Base-by-base conservation (phyloP, 2,329 filamentous ascomycete species). In the Hymenoscyphus albidus region DNA sequence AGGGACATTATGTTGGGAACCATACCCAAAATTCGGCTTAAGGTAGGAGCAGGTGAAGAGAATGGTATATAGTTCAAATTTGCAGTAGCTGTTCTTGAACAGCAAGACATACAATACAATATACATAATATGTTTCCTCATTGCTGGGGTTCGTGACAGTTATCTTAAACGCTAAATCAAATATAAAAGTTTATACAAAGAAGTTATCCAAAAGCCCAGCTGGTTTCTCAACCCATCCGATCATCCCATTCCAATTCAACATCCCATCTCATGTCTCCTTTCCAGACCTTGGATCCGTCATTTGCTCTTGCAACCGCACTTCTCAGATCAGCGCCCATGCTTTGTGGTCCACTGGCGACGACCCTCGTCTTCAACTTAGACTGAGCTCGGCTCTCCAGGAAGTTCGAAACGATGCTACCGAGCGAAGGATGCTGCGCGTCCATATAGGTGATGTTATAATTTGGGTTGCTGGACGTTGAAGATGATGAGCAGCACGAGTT, bases 211-310 rank as follows among this genome's bases (percentile, higher is more conserved):
- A 54, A 27, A 27, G 9, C n/a, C 12, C 10, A 14, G 5, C 16
- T 4, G 48, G 3, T 16, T 42, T 44, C 9, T 44, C 44, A 40
- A 64, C 61, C 66, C 65, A 68, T 70, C 59, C 86, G 80, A 76
- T 88, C 85, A 74, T 89, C 86, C 71, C 83, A 86, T 38, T 84
- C 76, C 40, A 89, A 76, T 58, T 77, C 74, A 1, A 89, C 84
- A 71, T 87, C 81, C 58, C 78, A 83, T 44, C 79, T 78, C 70
- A 82, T 81, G 27, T 87, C 79, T 0, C 85, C 84, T 62, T 75
- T 82, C 85, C 84, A 88, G 10, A 88, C 85, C 68, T 78, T 81
- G 0, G 71, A 69, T 0, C 80, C 82, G 7, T 79, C 79, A 73
- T 88, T 88, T 51, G 79, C 80, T 7, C 69, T 70, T 1, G 85